Base-by-base conservation (phyloP, 163 green algal genomes). In the Chlamydomonas reinhardtii region DNA sequence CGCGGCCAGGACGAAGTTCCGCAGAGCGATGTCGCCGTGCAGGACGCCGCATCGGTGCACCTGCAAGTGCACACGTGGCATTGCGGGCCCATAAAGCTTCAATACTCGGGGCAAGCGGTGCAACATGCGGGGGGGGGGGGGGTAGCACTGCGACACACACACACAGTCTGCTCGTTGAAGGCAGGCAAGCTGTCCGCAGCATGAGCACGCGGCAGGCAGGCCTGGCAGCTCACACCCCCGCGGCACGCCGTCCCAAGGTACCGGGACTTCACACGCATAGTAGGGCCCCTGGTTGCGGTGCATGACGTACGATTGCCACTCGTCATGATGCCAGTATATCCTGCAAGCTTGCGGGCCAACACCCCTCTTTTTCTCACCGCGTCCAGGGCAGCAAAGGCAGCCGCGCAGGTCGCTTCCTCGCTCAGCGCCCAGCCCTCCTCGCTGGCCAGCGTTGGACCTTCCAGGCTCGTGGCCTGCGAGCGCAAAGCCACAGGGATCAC, bases 101-200 rank as follows among this genome's bases (percentile, higher is more conserved):
- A n/a, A 52, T 73, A 73, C 68, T 73, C 64, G 64, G 64, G 64
- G 64, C 64, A 71, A 71, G 64, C 64, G 29, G 64, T 71, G 64
- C 64, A 71, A 39, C 29, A 39, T 35, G 27, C 64, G 2, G 64
- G 39, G 5, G 39, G 39, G 39, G 39, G 1, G 19, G 29, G 29
- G 27, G 64, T 35, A 71, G 64, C 64, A 71, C 29, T 71, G 1
- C 2, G 15, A 37, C 29, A 71, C 64, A 37, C 29, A 71, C 64
- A 71, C 59, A 22, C 59, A 66, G 59, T 31, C 59, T 31, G 59
- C 59, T 66, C 59, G 20, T 71, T 35, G 64, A n/a, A 34, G 64
- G 64, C 64, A 39, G 29, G 4, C 64, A 39, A 71, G 62, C 62
- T 70, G 22, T 34, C 62, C 62, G 62, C 62, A 70, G 62, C 62